Base-by-base conservation (phyloP, 2,329 filamentous ascomycete genomes). In the Penicillium rolfsii region DNA sequence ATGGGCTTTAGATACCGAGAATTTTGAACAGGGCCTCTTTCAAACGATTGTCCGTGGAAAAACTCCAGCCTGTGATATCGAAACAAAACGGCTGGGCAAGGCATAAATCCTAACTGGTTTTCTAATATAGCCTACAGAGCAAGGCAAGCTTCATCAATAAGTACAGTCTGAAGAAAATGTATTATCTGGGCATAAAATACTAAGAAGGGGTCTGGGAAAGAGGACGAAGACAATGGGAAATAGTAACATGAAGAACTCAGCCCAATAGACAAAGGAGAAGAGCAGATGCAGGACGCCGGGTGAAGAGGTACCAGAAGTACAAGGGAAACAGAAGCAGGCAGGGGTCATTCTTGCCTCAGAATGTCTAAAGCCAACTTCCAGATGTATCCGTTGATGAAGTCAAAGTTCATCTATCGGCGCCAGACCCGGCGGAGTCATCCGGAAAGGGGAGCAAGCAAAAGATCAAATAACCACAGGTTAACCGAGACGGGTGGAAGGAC, bases 141-240 rank as follows among this genome's bases (percentile, higher is more conserved):
- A 26, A 53, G 50, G 60, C 46, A 55, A 41, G 30, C 35, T 12
- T 59, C 30, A 11, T 45, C 38, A 53, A 60, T 63, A 53, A 46
- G 62, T 65, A 64, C 59, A 65, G 54, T 58, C 55, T 52, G 52
- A 63, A 62, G 53, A 55, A 56, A 65, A 66, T 64, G 63, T 71
- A 75, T 75, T 76, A 76, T 75, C 70, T 74, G 70, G 64, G 66
- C 64, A 68, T 74, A 69, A 65, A 67, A 75, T 75, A 74, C 73
- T 73, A 63, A 64, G 62, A 63, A 55, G 48, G 48, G 64, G 64
- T 65, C 65, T 62, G 55, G 50, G 58, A 54, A 45, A 61, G 63
- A 65, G 64, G 48, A 61, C 57, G 58, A 55, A 55, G 63, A 62
- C 55, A 70, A 64, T 58, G 62, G 64, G 33, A 24, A 59, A 62